These are phyloP conservation scores for Botryosphaeria agaves DNA, from an alignment of 2,329 filamentous ascomycete species.

Conservation along the genomic window DNA sequence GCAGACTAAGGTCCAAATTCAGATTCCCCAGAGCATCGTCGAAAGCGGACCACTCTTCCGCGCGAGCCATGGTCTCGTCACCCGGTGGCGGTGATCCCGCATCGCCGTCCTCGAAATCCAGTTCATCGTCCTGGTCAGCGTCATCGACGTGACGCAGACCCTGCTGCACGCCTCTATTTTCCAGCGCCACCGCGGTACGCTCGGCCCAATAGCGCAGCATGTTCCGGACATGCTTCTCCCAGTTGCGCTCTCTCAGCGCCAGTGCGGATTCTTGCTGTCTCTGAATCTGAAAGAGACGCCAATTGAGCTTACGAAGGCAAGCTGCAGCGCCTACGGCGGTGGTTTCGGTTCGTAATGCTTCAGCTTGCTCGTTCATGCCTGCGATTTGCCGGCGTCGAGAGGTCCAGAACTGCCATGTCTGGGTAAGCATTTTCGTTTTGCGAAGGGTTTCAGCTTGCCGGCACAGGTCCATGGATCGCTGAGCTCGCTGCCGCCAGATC, in stretches of 20 bases:
- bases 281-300: conserved; percentile 37
- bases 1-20: conserved; percentile 8
- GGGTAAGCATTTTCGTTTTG: conserved; percentile 12
- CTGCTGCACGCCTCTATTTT: conserved; percentile 7
- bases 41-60: conserved; percentile 21
- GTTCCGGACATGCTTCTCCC: conserved; percentile 35
- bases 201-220: conserved; percentile 39
- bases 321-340: conserved; percentile 27
- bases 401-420: conserved; percentile 13
- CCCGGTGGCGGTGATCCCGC: not conserved
- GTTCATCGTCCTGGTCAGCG: conserved; percentile 2
- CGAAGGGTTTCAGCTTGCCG: conserved; percentile 15
- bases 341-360: conserved; percentile 26
- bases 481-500: conserved; percentile 16
- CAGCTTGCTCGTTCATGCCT: conserved; percentile 14
- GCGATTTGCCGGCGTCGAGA: conserved; percentile 9
- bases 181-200: conserved; percentile 19
- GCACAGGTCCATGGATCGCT: conserved; percentile 7
- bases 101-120: conserved; percentile 5
- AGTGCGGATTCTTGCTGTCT: conserved; percentile 33
- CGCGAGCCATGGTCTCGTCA: conserved; percentile 12
- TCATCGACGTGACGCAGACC: not conserved
- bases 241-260: conserved; percentile 33
- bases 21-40: conserved; percentile 16
- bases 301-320: conserved; percentile 37